Evolutionary conservation across 2,329 filamentous ascomycete genomes (phyloP).

Genomic region (Alternaria tenuissima): DNA sequence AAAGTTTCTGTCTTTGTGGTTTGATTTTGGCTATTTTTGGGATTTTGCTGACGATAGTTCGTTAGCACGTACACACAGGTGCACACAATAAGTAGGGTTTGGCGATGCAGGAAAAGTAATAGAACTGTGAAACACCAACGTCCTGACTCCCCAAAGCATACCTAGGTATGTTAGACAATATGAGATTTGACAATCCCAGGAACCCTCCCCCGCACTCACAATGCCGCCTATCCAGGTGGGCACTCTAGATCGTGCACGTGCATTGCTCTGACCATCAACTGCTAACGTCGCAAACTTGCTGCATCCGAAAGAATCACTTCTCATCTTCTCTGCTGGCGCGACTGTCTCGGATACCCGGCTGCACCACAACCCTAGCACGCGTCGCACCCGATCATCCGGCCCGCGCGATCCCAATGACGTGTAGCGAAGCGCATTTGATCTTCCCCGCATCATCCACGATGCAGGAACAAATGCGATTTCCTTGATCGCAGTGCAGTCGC

Average conservation of each 20-base stretch:
- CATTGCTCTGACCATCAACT: background rate
- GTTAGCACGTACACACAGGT: background rate
- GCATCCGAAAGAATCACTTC: background rate
- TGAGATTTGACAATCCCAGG: background rate
- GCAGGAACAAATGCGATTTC: constrained; percentile 3
- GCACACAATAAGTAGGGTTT: too few species aligned
- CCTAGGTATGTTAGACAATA: background rate
- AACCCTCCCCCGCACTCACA: background rate
- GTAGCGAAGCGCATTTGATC: constrained; percentile 1
- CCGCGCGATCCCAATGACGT: constrained; percentile 2
- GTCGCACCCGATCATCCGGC: background rate
- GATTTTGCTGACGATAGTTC: background rate
- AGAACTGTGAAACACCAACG: background rate
- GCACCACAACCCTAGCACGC: background rate
- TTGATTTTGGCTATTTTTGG: background rate
- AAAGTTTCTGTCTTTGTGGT: background rate
- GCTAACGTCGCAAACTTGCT: background rate
- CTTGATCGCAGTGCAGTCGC: constrained; percentile 1
- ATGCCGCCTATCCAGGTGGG: background rate
- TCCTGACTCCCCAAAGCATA: background rate
- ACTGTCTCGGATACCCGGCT: background rate
- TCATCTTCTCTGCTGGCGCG: background rate
- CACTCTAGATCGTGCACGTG: background rate
- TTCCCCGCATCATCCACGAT: constrained; percentile 4
- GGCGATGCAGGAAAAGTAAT: background rate